phyloP scores from a whole-genome alignment of 495 filamentous ascomycete species.

The Bacidia rubella region DNA sequence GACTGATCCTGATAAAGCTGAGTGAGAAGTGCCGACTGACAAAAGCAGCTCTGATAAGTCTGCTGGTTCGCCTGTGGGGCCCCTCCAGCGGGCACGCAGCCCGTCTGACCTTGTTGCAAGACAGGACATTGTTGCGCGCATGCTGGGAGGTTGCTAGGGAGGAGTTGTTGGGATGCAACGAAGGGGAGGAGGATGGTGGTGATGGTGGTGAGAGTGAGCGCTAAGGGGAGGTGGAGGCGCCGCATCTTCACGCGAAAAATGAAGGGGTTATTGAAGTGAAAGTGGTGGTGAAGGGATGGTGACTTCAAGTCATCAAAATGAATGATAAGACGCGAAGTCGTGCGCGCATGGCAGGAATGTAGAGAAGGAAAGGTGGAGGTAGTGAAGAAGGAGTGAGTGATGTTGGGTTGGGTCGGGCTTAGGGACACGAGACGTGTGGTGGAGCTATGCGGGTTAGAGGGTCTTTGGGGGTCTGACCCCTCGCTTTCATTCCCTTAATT shows the following conservation, averaged over 20 bases:
- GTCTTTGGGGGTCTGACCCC: too few relatives aligned
- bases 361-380: background rate
- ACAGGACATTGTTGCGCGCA: constrained; percentile 36
- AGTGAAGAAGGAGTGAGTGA: background rate
- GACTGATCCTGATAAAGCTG: constrained; percentile 25
- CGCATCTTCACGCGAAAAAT: constrained; percentile 10
- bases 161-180: constrained; percentile 26
- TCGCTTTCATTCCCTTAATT: too few relatives aligned
- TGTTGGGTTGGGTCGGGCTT: background rate
- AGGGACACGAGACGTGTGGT: background rate
- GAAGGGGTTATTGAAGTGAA: background rate
- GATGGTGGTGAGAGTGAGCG: too few relatives aligned
- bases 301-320: constrained; percentile 4
- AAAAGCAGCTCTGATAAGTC: constrained; percentile 42
- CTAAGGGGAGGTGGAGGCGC: constrained; percentile 9
- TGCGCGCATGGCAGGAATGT: background rate
- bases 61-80: constrained; percentile 16
- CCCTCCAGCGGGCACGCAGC: constrained; percentile 26
- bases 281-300: background rate
- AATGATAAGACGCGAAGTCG: background rate
- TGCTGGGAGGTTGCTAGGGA: constrained; percentile 31
- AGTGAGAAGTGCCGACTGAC: constrained; percentile 32
- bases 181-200: constrained; percentile 25
- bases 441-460: background rate
- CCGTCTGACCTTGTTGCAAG: constrained; percentile 31